These are phyloP conservation scores for Sesbania bispinosa DNA, from an alignment of 306 rosid genomes.

Conservation along the genomic window DNA sequence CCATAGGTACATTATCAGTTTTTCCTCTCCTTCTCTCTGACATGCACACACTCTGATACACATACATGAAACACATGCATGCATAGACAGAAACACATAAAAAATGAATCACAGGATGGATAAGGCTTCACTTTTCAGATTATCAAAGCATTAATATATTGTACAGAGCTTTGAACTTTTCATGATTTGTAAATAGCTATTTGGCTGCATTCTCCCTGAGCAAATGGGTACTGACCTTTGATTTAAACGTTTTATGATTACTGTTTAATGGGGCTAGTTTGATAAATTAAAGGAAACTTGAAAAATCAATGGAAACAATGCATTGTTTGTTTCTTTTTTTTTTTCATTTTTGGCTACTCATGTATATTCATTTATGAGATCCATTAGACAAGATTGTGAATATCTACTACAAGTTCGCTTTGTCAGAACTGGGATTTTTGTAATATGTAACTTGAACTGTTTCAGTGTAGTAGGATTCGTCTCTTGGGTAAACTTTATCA, in stretches of 20 bases:
- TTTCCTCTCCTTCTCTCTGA: background rate
- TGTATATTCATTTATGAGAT: background rate
- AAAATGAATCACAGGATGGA: background rate
- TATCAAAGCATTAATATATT: background rate
- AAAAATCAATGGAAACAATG: background rate
- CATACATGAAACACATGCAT: background rate
- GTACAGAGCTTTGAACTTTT: background rate
- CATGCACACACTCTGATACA: background rate
- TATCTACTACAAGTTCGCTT: background rate
- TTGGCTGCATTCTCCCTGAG: constrained; percentile 1
- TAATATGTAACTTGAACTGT: background rate
- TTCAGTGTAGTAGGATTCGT: background rate
- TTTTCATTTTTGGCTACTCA: background rate
- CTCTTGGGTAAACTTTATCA: background rate
- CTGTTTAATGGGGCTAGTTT: background rate
- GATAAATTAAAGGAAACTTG: background rate
- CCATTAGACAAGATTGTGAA: background rate
- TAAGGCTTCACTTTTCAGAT: background rate
- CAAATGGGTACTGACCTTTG: background rate
- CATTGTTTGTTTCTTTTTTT: no score
- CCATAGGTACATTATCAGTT: constrained; percentile 53
- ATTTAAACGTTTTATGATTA: background rate
- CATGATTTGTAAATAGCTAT: background rate
- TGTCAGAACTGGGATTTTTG: background rate
- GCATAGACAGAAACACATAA: background rate